Conservation (phyloP, 192 early-diverging fungal species). For the Backusella morwellensis region DNA sequence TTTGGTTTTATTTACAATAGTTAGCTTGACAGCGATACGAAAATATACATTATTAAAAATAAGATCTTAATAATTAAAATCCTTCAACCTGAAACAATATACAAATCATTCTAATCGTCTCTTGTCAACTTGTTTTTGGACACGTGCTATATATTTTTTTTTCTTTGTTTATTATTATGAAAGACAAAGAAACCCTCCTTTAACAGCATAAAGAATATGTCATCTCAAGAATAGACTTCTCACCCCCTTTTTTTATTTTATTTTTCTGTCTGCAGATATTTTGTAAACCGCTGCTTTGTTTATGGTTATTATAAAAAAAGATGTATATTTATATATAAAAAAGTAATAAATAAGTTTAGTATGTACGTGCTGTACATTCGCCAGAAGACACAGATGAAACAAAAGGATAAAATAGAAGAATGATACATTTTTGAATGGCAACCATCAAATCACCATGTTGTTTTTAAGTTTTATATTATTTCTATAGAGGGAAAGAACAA, state of each 20-base stretch:
- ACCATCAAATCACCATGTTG: not conserved
- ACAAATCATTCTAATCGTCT: not conserved
- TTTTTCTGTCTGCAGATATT: not conserved
- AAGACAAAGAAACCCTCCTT: not conserved
- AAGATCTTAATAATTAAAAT: not conserved
- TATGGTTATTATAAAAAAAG: not conserved
- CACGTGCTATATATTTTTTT: not conserved
- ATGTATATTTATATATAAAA: not conserved
- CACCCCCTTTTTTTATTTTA: not conserved
- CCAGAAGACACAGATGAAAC: slow-evolving; percentile 13
- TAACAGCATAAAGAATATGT: not conserved
- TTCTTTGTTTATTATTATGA: not conserved
- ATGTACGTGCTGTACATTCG: slow-evolving; percentile 15
- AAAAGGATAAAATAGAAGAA: slow-evolving; percentile 11
- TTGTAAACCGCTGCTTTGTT: not conserved
- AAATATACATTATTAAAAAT: not conserved
- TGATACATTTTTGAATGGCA: slow-evolving; percentile 8
- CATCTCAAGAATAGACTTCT: not conserved
- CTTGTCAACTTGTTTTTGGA: not conserved
- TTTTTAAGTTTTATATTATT: not conserved
- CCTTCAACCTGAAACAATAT: not conserved
- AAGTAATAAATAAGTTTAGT: not conserved
- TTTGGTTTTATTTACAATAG: not conserved
- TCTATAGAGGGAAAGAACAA: not conserved
- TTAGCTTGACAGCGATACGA: not conserved